Base-by-base conservation (phyloP, 495 filamentous ascomycete genomes). In the Podospora australis region DNA sequence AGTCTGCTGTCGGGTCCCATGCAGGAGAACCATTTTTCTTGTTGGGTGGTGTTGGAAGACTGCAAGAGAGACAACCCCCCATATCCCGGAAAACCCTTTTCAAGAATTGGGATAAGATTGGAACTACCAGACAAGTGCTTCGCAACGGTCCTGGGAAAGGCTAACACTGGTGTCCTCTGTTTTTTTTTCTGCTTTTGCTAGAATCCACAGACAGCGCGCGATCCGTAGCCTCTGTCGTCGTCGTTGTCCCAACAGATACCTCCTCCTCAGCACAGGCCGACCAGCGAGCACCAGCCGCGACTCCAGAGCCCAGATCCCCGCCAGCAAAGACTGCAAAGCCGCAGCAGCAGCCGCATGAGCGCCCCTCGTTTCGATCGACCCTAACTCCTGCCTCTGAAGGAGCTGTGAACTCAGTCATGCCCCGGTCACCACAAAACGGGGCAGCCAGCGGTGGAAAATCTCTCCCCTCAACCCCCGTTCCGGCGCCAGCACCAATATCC, bases 331-430 rank as follows among this genome's bases (percentile, higher is more conserved):
- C 48, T 14, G 16, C 51, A 35, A 55, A 30, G 21, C 25, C 36
- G 6, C 32, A 14, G 32, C 32, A 36, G 32, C 13, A 36, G n/a
- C 50, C 39, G 46, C 49, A 58, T 58, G 53, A 56, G 28, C 48
- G 40, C 46, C 42, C 44, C 23, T 51, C 59, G 46, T 46, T 50
- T 32, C 48, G 54, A 48, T 38, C 56, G 17, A 60, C 62, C 20
- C 62, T 66, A 43, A 32, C 64, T 35, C 62, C 64, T 38, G 56
- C 60, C 52, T 63, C 63, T 41, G 56, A 67, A 54, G 60, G 54
- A 49, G 51, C 54, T 23, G 59, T 64, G 28, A 72, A 66, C 55
- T 54, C 54, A 19, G 44, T 55, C 39, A 68, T 70, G 66, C 63
- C 60, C 47, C 49, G 60, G 29, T 44, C 48, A 9, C 28, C 57